Evolutionary conservation across 495 filamentous ascomycete species (phyloP).

Genomic region (Penicillium soppii): DNA sequence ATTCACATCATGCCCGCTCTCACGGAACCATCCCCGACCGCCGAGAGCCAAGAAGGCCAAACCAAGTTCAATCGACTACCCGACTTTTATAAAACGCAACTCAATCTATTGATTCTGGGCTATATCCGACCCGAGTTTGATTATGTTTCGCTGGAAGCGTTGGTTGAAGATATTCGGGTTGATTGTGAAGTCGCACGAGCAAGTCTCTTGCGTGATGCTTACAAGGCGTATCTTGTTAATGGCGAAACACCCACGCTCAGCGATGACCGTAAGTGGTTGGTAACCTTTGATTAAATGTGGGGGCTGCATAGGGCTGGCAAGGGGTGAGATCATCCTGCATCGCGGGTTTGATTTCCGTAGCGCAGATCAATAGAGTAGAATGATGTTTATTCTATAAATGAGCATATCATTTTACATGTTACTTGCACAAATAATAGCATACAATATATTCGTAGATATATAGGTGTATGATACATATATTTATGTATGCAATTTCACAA

Average conservation of each 20-base stretch:
- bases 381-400: too few species aligned
- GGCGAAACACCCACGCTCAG: constrained; percentile 14
- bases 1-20: constrained; percentile 78
- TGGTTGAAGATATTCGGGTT: constrained; percentile 82
- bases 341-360: background rate
- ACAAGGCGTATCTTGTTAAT: constrained; percentile 56
- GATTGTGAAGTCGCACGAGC: constrained; percentile 81
- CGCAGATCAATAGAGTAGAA: background rate
- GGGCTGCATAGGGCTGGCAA: background rate
- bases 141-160: constrained; percentile 76
- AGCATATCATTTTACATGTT: too few species aligned
- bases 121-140: constrained; percentile 89
- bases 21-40: constrained; percentile 48
- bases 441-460: too few species aligned
- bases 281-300: constrained; percentile 25
- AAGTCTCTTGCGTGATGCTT: constrained; percentile 70
- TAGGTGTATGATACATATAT: too few species aligned
- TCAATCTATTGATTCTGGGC: constrained; percentile 78
- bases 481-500: too few species aligned
- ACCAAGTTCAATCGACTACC: constrained; percentile 44
- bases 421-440: too few species aligned
- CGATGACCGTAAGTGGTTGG: constrained; percentile 38
- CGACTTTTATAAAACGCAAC: constrained; percentile 81
- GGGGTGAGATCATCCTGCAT: constrained; percentile 2
- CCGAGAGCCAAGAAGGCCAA: constrained; percentile 14